These are phyloP conservation scores for Verbena officinalis DNA, from an alignment of 257 asterid genomes.

Conservation along the genomic window DNA sequence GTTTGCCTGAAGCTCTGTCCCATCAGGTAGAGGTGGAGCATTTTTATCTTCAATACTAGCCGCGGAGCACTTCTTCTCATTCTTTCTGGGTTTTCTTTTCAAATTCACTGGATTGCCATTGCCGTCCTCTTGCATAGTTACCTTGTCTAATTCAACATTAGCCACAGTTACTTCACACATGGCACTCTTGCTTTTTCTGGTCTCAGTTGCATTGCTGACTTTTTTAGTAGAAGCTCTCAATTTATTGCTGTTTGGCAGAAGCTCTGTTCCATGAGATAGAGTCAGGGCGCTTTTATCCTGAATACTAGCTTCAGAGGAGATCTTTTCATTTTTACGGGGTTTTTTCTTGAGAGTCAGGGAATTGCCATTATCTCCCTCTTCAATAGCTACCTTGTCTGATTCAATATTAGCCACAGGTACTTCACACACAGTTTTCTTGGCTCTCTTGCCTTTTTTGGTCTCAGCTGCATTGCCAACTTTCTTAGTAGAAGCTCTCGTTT, in stretches of 20 bases:
- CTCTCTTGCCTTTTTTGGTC: no score
- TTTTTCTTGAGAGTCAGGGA: conserved; percentile 28
- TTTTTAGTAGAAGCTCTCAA: no score
- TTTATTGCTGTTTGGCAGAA: no score
- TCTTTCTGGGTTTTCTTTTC: conserved; percentile 33
- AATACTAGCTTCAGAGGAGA: conserved; percentile 29
- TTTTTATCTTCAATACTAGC: conserved; percentile 32
- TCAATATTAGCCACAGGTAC: no score
- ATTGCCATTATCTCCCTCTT: conserved; percentile 28
- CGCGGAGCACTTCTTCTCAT: conserved; percentile 28
- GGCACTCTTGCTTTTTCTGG: no score
- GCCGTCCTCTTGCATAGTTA: conserved; percentile 33
- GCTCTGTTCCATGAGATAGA: conserved; percentile 18
- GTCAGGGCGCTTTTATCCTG: conserved; percentile 27
- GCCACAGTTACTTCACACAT: no score
- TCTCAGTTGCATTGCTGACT: no score
- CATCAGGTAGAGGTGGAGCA: conserved; percentile 30
- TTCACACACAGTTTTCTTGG: no score
- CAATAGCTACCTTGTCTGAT: conserved; percentile 30
- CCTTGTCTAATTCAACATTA: no score
- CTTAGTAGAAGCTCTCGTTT: no score
- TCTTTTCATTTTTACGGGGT: conserved; percentile 30
- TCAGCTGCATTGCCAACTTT: no score
- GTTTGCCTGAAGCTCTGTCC: conserved; percentile 28
- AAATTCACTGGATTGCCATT: conserved; percentile 15